Base-by-base conservation (phyloP, 202 grass and related monocot genomes). In the Dendrocalamus latiflorus region DNA sequence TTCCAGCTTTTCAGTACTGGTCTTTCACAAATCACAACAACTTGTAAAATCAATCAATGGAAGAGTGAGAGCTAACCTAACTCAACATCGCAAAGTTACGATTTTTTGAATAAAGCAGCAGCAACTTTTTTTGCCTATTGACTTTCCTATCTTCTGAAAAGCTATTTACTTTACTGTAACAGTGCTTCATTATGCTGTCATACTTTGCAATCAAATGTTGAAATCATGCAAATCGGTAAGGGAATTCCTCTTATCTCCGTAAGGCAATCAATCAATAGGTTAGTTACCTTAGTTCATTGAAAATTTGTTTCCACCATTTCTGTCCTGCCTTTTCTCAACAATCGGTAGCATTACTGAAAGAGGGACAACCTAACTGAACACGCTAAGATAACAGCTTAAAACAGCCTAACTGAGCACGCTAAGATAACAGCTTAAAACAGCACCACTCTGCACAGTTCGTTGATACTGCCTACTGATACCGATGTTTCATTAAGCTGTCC, bases 1-100 rank as follows among this genome's bases (percentile, higher is more conserved):
- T 76, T 84, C 75, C 79, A 55, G 60, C 79, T 75, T 90, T 80
- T 75, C 62, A 80, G 62, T 50, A 9, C 63, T 17, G 36, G 17
- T 70, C 25, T 43, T 21, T 78, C 64, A 1, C 62, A 78, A 68
- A 33, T 77, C 70, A 0, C 63, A 78, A 68, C 68, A 61, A 54
- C 34, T 56, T 70, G 62, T 69, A 56, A 64, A 37, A 22, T 82
- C 51, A 81, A 82, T 72, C 42, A 68, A 60, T 75, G 72, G 65
- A 67, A 67, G 28, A 83, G 59, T 22, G 34, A 62, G 74, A 20
- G 51, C 74, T 86, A 48, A 74, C 79, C 53, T 74, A 83, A 86
- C 64, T 60, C 20, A 77, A 10, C 44, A 78, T 65, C 68, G 43
- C 50, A 13, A 70, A 53, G 44, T 51, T 64, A 16, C 12, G 36